Evolutionary conservation across 352 stramenopile species (phyloP), one percentile per base, ranked within the genome.

Genomic region (Elongisporangium senticosum): DNA sequence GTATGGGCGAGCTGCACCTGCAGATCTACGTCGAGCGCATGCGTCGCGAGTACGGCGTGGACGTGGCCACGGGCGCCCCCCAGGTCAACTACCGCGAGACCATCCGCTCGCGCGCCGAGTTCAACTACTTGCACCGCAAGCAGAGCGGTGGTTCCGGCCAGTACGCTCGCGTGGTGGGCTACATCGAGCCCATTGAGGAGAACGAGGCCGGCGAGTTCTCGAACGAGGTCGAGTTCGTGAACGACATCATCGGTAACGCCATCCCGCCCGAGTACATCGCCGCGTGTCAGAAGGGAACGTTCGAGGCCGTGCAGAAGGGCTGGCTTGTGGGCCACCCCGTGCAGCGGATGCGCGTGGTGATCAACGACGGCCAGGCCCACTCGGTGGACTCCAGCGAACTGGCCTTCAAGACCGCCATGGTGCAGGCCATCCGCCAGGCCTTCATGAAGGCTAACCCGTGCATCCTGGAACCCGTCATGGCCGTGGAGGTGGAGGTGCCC

Each of bases 121-220:
- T 99, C 76, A 98, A 99, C 80, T 99, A 98, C 78, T 66, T 99
- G 52, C 97, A 99, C 86, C 99, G 98, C 74, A 99, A 99, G 71
- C 97, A 99, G 81, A 98, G 94, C 43, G 97, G 97, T 70, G 97
- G 97, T 54, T 89, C 89, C 49, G 97, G 97, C 43, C 97, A 99
- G 75, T 99, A 98, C 75, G 90, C 84, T 20, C 86, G 89, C 63
- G 96, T 99, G 49, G 95, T 98, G 54, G 97, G 97, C 51, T 99
- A 98, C 82, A 86, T 99, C 63, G 97, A 99, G 75, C 96, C 97
- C 2, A 81, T 99, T 47, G 79, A 86, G 21, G 89, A 92, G 22
- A 58, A 68, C 23, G 86, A 95, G 49, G 77, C 87, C 53, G 77
- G 79, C 53, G 78, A 90, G 49, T 68, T 74, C 48, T 53, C 63